These are phyloP conservation scores for Rosa rugosa DNA, from an alignment of 306 rosid genomes.

Conservation along the genomic window DNA sequence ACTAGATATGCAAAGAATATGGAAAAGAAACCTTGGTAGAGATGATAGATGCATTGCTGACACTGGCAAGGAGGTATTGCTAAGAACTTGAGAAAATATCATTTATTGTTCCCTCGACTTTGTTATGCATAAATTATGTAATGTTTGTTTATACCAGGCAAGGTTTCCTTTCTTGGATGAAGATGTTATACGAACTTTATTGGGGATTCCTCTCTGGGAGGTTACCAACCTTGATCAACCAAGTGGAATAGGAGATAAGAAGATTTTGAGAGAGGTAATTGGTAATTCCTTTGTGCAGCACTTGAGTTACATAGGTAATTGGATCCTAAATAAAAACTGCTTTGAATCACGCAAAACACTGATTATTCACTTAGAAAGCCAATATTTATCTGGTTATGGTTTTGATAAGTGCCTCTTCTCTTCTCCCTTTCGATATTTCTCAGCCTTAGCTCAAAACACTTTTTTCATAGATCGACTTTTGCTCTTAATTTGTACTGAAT, in stretches of 20 bases:
- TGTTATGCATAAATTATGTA: constrained; percentile 4
- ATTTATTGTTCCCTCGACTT: constrained; percentile 14
- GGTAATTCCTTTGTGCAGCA: constrained; percentile 19
- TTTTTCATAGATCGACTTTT: neutral
- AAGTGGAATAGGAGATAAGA: constrained; percentile 83
- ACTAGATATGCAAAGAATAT: constrained; percentile 93
- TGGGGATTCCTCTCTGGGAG: constrained; percentile 83
- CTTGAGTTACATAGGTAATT: neutral
- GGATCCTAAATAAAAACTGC: neutral
- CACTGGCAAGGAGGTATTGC: constrained; percentile 84
- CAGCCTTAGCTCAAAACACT: neutral
- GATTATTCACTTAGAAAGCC: neutral
- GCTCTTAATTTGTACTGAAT: neutral
- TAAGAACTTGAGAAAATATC: constrained; percentile 13
- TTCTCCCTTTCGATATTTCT: neutral
- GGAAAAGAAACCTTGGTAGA: constrained; percentile 98
- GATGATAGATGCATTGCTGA: constrained; percentile 97
- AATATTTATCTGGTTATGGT: neutral
- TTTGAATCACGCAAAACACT: neutral
- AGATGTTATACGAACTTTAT: constrained; percentile 70
- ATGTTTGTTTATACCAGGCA: constrained; percentile 47
- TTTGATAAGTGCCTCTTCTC: neutral
- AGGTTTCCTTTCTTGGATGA: constrained; percentile 98
- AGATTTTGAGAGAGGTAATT: constrained; percentile 82
- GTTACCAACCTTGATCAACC: constrained; percentile 88